phyloP scores from a whole-genome alignment of 768 basidiomycete genomes.

The Paxillus rubicundulus region DNA sequence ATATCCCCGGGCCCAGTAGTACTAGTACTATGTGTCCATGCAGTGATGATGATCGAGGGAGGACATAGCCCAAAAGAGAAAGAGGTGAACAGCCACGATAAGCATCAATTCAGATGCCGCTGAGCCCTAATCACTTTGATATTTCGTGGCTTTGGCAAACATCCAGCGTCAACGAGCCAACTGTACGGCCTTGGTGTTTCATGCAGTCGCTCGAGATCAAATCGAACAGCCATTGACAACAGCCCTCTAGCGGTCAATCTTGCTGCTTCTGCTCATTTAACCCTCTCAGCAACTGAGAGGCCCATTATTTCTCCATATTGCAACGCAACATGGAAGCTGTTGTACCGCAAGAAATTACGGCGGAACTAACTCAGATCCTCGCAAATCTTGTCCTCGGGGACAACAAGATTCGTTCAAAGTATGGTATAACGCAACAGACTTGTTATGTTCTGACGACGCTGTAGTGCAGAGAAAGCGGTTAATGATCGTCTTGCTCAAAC shows the following conservation, averaged over 20 bases:
- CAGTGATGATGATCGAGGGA: background rate
- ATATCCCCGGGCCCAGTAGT: too few relatives aligned
- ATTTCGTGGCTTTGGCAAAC: background rate
- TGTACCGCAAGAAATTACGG: conserved; percentile 62
- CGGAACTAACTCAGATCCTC: conserved; percentile 78
- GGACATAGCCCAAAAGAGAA: background rate
- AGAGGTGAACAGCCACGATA: background rate
- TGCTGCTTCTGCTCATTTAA: background rate
- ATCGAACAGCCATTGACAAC: background rate
- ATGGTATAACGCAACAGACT: background rate
- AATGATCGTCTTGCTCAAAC: conserved; percentile 76
- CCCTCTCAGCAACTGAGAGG: conserved; percentile 2
- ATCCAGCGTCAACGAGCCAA: background rate
- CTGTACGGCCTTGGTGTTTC: background rate
- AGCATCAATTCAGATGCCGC: background rate
- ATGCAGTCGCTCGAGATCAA: background rate
- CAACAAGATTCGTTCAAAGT: conserved; percentile 78
- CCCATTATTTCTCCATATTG: background rate
- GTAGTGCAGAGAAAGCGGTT: conserved; percentile 75
- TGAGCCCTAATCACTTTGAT: background rate
- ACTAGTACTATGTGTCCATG: too few relatives aligned
- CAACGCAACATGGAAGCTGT: conserved; percentile 29
- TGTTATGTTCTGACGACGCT: conserved; percentile 8
- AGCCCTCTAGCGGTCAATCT: background rate
- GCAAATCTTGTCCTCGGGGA: conserved; percentile 83